Conservation (phyloP, 805 yeast species). For the Hanseniaspora vineae region DNA sequence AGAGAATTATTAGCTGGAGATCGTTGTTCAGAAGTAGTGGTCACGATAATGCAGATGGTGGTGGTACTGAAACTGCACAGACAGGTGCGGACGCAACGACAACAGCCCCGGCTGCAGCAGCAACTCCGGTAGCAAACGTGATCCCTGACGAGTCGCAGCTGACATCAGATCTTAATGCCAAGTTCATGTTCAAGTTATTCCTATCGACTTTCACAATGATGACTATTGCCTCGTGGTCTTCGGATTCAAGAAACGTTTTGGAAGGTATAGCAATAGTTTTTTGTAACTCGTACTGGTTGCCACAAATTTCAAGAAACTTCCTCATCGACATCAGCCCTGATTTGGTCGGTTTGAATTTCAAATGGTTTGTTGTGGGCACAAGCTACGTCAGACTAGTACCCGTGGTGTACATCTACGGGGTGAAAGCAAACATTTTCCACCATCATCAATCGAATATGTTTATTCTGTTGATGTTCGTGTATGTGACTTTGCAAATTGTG, state of each 20-base stretch:
- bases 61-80: background rate
- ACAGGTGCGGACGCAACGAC: no score
- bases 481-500: slow-evolving; percentile 49
- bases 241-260: background rate
- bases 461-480: slow-evolving; percentile 32
- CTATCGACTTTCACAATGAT: slow-evolving; percentile 1
- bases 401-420: slow-evolving; percentile 43
- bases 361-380: background rate
- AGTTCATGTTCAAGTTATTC: slow-evolving; percentile 1
- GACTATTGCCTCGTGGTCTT: background rate
- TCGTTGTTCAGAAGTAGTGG: background rate
- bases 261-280: background rate
- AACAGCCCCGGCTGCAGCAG: background rate
- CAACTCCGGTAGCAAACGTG: slow-evolving; percentile 1
- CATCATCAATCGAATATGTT: slow-evolving; percentile 51
- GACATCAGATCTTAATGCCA: background rate
- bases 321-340: background rate
- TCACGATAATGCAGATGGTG: background rate
- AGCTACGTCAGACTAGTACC: slow-evolving; percentile 29
- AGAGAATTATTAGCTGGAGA: slow-evolving; percentile 2
- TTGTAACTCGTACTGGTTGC: slow-evolving; percentile 1
- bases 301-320: slow-evolving; percentile 3
- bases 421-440: slow-evolving; percentile 46
- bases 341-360: background rate
- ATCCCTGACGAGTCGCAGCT: background rate